Base-by-base conservation (phyloP, 140 eudicot species). In the Ambrosia hybrid region DNA sequence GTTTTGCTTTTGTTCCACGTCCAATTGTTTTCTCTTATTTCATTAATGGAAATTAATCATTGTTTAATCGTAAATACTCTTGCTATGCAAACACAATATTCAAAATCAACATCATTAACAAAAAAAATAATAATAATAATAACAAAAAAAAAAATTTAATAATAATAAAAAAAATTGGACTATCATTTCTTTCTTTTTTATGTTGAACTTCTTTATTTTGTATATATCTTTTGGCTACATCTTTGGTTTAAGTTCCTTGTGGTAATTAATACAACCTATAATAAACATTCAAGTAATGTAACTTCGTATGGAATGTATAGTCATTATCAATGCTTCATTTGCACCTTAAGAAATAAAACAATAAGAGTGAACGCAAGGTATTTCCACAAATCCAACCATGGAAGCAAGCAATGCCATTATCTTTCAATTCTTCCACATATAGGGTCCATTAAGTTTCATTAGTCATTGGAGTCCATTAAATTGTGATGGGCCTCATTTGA, bases 351-450 rank as follows among this genome's bases (percentile, higher is more conserved):
- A 21, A 21, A 21, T 21, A 21, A 21, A 21, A 21, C 30, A 21
- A 21, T 21, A 21, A 51, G 73, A 51, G 62, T 34, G 60, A 51
- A 69, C 51, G 51, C 63, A 52, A 69, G 1, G 51, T 46, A 67
- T 51, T 33, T 51, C 33, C 9, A 52, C 46, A 69, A 51, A 69
- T 52, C 62, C 49, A 69, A 52, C 13, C 46, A 13, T 69, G 46
- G 33, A 55, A 48, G 53, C 10, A 48, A 48, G 53, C 53, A 48
- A 10, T 48, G 53, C 10, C 53, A 48, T 48, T 48, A 48, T 48
- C 53, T 48, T 48, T 48, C 53, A 48, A 48, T 48, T 11, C 2
- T 41, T 41, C 46, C 46, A 41, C 46, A 41, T 41, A 41, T 41
- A 41, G 46, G 46, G 8, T 48, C 53, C 9, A 10, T 48, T 48